Conservation (phyloP, 306 rosid genomes). For the Ochetophila trinervis region DNA sequence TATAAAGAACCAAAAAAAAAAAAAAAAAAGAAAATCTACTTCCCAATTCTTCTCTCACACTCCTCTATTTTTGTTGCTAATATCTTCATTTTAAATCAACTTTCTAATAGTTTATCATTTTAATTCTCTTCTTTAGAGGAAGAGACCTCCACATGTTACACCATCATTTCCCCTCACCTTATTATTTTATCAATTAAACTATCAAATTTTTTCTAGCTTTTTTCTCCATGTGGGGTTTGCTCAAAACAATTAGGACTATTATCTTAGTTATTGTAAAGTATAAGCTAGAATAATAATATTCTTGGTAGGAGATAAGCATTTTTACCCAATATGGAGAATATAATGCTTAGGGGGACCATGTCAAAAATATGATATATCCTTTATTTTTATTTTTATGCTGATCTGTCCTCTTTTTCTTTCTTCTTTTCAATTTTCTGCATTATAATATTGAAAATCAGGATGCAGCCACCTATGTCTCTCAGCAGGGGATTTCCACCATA, state of each 20-base stretch:
- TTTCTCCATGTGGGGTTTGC: constrained; percentile 19
- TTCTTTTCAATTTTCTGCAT: constrained; percentile 13
- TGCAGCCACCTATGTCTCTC: constrained; percentile 8
- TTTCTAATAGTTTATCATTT: constrained; percentile 25
- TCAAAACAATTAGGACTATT: not conserved
- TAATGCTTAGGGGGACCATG: constrained; percentile 39
- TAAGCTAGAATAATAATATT: constrained; percentile 31
- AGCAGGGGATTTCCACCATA: constrained; percentile 23
- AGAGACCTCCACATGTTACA: constrained; percentile 11
- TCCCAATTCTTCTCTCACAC: constrained; percentile 28
- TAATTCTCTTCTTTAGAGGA: constrained; percentile 1
- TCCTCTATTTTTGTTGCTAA: constrained; percentile 15
- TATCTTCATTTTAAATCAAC: constrained; percentile 20
- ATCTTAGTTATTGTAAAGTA: constrained; percentile 25
- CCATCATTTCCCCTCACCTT: not conserved
- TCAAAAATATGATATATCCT: constrained; percentile 5
- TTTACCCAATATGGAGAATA: constrained; percentile 27
- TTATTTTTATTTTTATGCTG: constrained; percentile 28
- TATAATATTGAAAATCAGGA: constrained; percentile 15
- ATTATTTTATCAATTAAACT: not conserved
- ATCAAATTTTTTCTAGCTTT: not conserved
- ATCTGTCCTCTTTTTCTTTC: constrained; percentile 43
- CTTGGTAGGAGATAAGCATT: constrained; percentile 32
- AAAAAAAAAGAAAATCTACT: constrained; percentile 25
- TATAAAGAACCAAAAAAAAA: constrained; percentile 22